phyloP scores from a whole-genome alignment of 2,329 filamentous ascomycete species.

The Talaromyces atroroseus region DNA sequence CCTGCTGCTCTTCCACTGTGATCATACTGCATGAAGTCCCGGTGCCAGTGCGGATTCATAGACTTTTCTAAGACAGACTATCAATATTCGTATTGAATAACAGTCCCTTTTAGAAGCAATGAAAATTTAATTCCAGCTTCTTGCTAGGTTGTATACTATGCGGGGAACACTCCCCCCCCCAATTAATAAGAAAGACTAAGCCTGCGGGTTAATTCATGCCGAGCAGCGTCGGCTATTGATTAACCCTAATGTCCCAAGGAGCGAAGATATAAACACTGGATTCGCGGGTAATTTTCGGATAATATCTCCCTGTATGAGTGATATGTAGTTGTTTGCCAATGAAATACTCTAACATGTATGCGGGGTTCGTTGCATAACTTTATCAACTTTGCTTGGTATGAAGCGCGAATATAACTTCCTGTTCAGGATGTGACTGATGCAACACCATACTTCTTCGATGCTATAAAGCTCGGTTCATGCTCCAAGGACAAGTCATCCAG shows the following conservation, averaged over 20 bases:
- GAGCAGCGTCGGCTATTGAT: too few species aligned
- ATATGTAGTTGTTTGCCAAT: too few species aligned
- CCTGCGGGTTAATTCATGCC: too few species aligned
- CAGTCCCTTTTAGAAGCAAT: not conserved
- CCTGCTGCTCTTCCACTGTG: not conserved
- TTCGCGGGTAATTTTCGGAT: too few species aligned
- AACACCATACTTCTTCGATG: not conserved
- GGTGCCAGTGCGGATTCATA: not conserved
- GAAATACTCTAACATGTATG: not conserved
- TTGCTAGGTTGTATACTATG: not conserved
- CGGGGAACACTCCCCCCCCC: not conserved
- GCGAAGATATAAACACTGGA: too few species aligned
- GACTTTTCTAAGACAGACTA: not conserved
- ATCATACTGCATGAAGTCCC: not conserved
- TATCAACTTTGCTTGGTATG: not conserved
- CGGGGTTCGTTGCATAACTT: too few species aligned
- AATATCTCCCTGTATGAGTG: too few species aligned
- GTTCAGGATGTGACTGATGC: not conserved
- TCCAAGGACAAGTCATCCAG: too few species aligned
- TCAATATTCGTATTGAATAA: not conserved
- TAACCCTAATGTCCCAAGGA: too few species aligned
- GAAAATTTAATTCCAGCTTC: not conserved
- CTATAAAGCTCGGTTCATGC: too few species aligned
- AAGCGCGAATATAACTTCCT: not conserved
- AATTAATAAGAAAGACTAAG: too few species aligned